Evolutionary conservation across 768 basidiomycete genomes (phyloP), one percentile per base, ranked within the genome.

Genomic region (Porphyrellus cyaneotinctus): DNA sequence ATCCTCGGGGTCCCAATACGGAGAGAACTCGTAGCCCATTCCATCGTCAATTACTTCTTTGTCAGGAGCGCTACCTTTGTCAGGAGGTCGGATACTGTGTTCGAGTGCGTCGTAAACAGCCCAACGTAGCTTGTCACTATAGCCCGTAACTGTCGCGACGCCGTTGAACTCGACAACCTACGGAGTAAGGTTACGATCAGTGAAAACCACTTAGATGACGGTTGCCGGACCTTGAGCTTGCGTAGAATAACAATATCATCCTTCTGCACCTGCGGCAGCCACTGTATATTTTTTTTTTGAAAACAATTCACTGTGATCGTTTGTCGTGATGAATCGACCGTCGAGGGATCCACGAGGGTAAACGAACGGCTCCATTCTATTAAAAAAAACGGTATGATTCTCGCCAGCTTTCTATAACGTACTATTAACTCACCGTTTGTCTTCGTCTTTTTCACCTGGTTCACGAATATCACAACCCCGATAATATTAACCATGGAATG

Each of bases 181-280:
- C 12, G 6, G 31, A 17, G 17, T 26, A 33, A 24, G 11, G 12
- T 41, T 11, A 52, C 37, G 37, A 23, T 26, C 24, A 31, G 51
- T 11, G 8, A 35, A 51, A 37, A 17, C 28, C 24, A 11, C 20
- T 18, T 43, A 10, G 12, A 54, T 22, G 14, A 14, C 6, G 24
- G 0, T 36, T 30, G 39, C 15, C 64, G 15, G 47, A 82, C 84
- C 74, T 78, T 82, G 30, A 84, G 66, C 42, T 70, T 66, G 37
- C 70, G 73, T 23, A 84, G 60, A 47, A 85, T 71, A 9, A 85
- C 56, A 20, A 85, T 61, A 51, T 84, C 78, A 1, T 79, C 79
- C n/a, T 56, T 49, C 5, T 66, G 66, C 15, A 77, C 72, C 32
- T 69, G 64, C 2, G 85, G 85, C 4, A 87, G 64, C 77, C 77